These are phyloP conservation scores for Trifolium dubium DNA, from an alignment of 306 rosid genomes.

Conservation along the genomic window DNA sequence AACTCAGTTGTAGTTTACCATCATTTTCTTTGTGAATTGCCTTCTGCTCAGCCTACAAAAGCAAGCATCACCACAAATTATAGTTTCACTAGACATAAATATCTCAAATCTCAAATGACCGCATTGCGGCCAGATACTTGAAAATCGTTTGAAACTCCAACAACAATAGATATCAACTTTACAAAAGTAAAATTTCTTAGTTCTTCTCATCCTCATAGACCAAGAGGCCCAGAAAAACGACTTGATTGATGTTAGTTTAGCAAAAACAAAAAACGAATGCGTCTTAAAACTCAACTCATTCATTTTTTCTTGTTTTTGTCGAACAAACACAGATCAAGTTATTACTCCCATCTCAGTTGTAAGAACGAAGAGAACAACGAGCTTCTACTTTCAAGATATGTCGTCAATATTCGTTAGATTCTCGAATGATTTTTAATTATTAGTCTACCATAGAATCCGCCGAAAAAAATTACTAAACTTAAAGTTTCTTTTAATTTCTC, in stretches of 20 bases:
- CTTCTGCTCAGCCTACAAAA: slow-evolving; percentile 72
- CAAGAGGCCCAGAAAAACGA: no score
- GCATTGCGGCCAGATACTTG: not conserved
- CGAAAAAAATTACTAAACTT: not conserved
- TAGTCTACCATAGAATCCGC: not conserved
- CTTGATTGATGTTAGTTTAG: not conserved
- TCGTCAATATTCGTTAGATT: not conserved
- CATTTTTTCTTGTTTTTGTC: not conserved
- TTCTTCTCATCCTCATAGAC: not conserved
- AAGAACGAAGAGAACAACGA: not conserved
- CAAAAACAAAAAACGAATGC: not conserved
- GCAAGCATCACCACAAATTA: slow-evolving; percentile 39
- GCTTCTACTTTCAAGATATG: not conserved
- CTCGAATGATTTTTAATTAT: not conserved
- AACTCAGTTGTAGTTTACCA: slow-evolving; percentile 57
- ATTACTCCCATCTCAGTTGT: no score
- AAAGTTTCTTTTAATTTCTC: not conserved
- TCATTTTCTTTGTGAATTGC: slow-evolving; percentile 56
- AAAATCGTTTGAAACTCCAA: not conserved
- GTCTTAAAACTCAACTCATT: not conserved
- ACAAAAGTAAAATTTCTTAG: not conserved
- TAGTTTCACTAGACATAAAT: not conserved
- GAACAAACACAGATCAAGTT: not conserved
- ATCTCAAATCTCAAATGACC: not conserved
- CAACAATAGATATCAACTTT: not conserved